Base-by-base conservation (phyloP, 345 rosid genomes). In the Pugionium cornutum region DNA sequence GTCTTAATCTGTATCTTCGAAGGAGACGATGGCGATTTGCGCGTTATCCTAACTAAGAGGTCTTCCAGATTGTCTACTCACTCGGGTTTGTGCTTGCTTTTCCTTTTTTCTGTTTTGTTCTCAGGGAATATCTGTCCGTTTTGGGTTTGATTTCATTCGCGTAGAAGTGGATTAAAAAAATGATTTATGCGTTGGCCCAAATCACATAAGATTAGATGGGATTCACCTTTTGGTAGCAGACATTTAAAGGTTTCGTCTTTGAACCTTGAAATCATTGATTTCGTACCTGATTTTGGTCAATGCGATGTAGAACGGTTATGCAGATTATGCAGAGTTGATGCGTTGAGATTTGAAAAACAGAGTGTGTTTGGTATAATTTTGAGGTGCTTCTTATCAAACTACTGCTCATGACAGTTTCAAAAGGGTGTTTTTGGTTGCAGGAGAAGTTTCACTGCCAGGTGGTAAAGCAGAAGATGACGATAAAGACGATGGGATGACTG, bases 1-100 rank as follows among this genome's bases (percentile, higher is more conserved):
- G 97, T 94, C 4, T 73, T 89, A 86, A 76, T 94, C 69, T 94
- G 97, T 71, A 78, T 89, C 53, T 94, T 88, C 42, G 86, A 88
- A 81, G 97, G 97, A 5, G 88, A 86, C 46, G 75, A 62, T 31
- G 96, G 99, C 28, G 97, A 85, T 44, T 72, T 86, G 63, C 89
- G 97, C 34, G 96, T 90, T 30, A 75, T 94, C 29, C 80, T 94
- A 54, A 94, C 97, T 9, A 90, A 88, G 84, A 81, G 97, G 72
- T 83, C 98, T 29, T 83, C 92, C 2, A 35, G 67, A 54, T 47
- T 92, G 82, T 83, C 98, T 62, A 72, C 90, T 71, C 97, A 92
- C 74, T 85, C 98, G 1, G 98, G 98, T 89, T 50, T 63, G 89
- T 8, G 11, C 31, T 26, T 3, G 3, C n/a, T 55, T 26, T 3